Conservation (phyloP, 2,329 filamentous ascomycete species). For the Lachnellula willkommii region DNA sequence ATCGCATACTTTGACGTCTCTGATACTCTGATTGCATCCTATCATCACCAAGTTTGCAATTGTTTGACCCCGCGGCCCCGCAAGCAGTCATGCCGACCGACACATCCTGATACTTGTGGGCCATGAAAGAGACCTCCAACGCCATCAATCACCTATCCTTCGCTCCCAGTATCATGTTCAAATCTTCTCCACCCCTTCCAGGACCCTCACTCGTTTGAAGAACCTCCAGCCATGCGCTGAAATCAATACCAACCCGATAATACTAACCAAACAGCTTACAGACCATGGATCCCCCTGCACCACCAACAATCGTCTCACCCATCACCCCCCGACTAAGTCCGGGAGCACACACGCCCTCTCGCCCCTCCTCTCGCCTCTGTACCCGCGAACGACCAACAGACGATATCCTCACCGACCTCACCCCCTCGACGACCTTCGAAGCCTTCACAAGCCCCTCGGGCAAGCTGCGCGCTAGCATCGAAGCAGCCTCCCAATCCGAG, state of each 20-base stretch:
- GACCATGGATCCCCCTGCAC: constrained; percentile 18
- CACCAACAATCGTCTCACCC: constrained; percentile 15
- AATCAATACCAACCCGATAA: constrained; percentile 4
- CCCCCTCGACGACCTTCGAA: constrained; percentile 55
- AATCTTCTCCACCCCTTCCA: neutral
- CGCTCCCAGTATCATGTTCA: constrained; percentile 17
- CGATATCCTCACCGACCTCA: constrained; percentile 57
- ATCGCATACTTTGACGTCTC: neutral
- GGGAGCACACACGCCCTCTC: constrained; percentile 14
- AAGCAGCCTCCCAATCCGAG: constrained; percentile 58
- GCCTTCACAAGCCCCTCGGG: constrained; percentile 52
- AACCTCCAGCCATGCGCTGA: constrained; percentile 17
- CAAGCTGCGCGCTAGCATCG: constrained; percentile 53
- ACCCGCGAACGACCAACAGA: constrained; percentile 35
- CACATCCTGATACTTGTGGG: neutral
- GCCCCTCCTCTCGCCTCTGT: constrained; percentile 20
- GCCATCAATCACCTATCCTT: constrained; percentile 4
- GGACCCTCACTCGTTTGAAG: constrained; percentile 8
- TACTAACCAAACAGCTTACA: constrained; percentile 17
- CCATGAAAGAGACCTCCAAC: constrained; percentile 17
- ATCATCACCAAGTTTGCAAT: neutral
- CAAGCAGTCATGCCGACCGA: neutral
- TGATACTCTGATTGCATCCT: constrained; percentile 4
- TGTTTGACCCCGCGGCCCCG: constrained; percentile 1
- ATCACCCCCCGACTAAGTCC: constrained; percentile 20